phyloP scores from a whole-genome alignment of 1,139 yeast genomes.

The Pichia sp. region DNA sequence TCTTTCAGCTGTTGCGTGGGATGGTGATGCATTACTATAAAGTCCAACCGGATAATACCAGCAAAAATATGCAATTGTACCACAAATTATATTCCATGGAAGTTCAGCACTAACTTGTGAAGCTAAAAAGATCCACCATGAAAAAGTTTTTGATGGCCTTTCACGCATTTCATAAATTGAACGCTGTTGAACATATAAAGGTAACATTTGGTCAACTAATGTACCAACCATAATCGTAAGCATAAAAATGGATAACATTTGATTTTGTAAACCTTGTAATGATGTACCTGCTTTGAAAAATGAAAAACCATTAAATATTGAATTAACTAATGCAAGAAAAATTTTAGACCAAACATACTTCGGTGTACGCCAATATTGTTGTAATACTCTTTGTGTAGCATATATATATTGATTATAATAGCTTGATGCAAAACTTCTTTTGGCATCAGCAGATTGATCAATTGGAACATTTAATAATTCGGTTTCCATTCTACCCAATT shows the following conservation, averaged over 20 bases:
- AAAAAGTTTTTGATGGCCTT: constrained; percentile 58
- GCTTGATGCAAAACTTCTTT: constrained; percentile 47
- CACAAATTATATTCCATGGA: constrained; percentile 66
- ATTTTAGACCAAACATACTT: constrained; percentile 62
- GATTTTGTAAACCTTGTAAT: constrained; percentile 54
- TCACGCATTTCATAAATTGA: constrained; percentile 83
- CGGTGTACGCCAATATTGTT: constrained; percentile 76
- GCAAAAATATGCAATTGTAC: constrained; percentile 61
- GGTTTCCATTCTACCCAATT: constrained; percentile 27
- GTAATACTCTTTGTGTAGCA: constrained; percentile 51
- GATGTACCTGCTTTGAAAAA: constrained; percentile 63
- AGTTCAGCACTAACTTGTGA: constrained; percentile 68
- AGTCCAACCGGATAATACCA: constrained; percentile 83
- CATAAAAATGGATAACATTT: constrained; percentile 68
- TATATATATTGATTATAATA: constrained; percentile 41
- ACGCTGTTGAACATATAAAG: constrained; percentile 65
- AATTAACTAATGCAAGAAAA: constrained; percentile 43
- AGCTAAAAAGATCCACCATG: constrained; percentile 46
- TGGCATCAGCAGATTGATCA: constrained; percentile 29
- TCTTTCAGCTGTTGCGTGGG: constrained; percentile 48
- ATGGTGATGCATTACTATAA: constrained; percentile 48
- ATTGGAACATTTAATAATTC: constrained; percentile 18
- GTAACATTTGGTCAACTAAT: constrained; percentile 66
- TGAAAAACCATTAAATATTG: constrained; percentile 70
- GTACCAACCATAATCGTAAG: constrained; percentile 56